Percentiles rank a stretch among this genome's conserved stretches.
These are phyloP conservation scores for Cladosporium oxysporum DNA, from an alignment of 2,329 filamentous ascomycete species.

Conservation along the genomic window DNA sequence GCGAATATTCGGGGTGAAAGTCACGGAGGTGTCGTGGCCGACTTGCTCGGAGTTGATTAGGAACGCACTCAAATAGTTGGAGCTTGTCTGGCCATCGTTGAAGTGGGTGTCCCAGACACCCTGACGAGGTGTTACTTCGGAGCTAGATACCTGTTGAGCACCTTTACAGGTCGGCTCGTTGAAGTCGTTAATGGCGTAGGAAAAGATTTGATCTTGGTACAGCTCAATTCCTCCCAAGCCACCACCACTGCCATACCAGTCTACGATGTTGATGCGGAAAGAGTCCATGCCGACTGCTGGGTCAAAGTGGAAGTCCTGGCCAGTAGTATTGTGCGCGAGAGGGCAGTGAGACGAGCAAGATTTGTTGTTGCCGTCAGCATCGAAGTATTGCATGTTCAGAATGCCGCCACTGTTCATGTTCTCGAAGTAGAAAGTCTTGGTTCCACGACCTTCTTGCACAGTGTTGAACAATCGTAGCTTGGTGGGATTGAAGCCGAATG, in stretches of 20 bases:
- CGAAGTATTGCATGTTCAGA: slow-evolving; percentile 91
- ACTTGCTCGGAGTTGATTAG: slow-evolving; percentile 52
- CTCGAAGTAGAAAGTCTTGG: slow-evolving; percentile 83
- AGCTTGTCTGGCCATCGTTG: slow-evolving; percentile 64
- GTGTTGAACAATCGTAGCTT: slow-evolving; percentile 90
- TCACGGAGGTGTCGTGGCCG: slow-evolving; percentile 63
- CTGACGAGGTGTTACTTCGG: slow-evolving; percentile 64
- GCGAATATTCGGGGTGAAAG: slow-evolving; percentile 80
- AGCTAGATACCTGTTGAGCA: slow-evolving; percentile 61
- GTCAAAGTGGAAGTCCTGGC: slow-evolving; percentile 90
- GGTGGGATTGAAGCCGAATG: slow-evolving; percentile 82
- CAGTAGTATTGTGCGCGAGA: slow-evolving; percentile 69
- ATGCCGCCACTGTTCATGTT: slow-evolving; percentile 86
- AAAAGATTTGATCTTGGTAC: slow-evolving; percentile 67
- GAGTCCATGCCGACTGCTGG: slow-evolving; percentile 83
- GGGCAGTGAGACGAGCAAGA: slow-evolving; percentile 83
- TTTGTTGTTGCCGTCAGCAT: slow-evolving; percentile 66
- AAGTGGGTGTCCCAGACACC: slow-evolving; percentile 68
- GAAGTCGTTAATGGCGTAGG: slow-evolving; percentile 82
- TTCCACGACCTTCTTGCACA: slow-evolving; percentile 74
- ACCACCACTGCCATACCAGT: slow-evolving; percentile 82
- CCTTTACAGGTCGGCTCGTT: slow-evolving; percentile 83
- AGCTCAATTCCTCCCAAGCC: slow-evolving; percentile 85
- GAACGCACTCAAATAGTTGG: slow-evolving; percentile 73
- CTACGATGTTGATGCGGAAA: slow-evolving; percentile 82